phyloP scores from a whole-genome alignment of 1,284 basidiomycete species.

The Tylopilus sp. region DNA sequence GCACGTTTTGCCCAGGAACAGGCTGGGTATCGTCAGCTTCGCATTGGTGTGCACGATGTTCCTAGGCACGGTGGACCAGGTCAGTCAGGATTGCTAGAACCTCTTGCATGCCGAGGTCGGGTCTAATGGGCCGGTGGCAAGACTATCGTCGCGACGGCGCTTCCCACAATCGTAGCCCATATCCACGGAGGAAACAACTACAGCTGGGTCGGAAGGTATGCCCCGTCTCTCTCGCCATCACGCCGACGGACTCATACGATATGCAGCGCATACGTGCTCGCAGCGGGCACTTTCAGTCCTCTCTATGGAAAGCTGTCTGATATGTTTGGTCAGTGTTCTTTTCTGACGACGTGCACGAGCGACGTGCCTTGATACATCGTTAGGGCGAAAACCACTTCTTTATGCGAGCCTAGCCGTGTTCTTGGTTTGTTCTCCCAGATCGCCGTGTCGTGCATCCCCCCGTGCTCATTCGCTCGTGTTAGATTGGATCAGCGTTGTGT shows the following conservation, averaged over 20 bases:
- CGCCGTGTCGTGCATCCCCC: not conserved
- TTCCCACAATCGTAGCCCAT: slow-evolving; percentile 69
- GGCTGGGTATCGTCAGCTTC: slow-evolving; percentile 49
- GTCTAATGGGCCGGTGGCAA: slow-evolving; percentile 24
- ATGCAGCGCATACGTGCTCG: slow-evolving; percentile 68
- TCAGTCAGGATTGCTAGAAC: slow-evolving; percentile 25
- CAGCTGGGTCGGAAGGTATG: slow-evolving; percentile 73
- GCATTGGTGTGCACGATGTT: slow-evolving; percentile 56
- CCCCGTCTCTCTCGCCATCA: slow-evolving; percentile 1
- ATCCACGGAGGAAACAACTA: slow-evolving; percentile 68
- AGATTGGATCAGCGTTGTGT: slow-evolving; percentile 75
- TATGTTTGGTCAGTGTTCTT: slow-evolving; percentile 37
- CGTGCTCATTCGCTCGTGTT: not conserved
- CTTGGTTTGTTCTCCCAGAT: slow-evolving; percentile 46
- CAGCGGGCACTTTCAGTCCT: slow-evolving; percentile 61
- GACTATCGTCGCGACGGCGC: slow-evolving; percentile 74
- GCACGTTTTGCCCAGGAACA: slow-evolving; percentile 52
- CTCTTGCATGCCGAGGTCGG: not conserved
- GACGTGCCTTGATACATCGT: not conserved
- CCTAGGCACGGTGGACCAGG: slow-evolving; percentile 54
- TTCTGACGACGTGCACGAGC: slow-evolving; percentile 50
- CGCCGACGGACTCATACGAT: slow-evolving; percentile 13
- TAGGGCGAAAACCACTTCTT: slow-evolving; percentile 72
- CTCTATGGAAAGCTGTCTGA: slow-evolving; percentile 76
- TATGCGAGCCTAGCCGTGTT: slow-evolving; percentile 69